Evolutionary conservation across 148 eudicot species (phyloP).

Genomic region (Nepenthes gracilis): DNA sequence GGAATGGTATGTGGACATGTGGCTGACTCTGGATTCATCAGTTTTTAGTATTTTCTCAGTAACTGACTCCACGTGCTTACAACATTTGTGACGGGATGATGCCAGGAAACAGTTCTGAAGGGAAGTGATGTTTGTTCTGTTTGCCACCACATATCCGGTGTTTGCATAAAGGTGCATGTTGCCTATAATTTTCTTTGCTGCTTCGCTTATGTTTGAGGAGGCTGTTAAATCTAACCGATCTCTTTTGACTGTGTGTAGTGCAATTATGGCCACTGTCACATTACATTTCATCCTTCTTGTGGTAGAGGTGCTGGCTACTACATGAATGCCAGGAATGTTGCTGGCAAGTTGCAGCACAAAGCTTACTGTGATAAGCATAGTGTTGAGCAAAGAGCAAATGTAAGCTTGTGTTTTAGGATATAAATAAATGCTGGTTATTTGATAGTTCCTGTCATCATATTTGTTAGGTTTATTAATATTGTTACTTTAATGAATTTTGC

Average conservation of each 20-base stretch:
- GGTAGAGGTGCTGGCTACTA: conserved; percentile 81
- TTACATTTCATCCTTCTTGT: conserved; percentile 82
- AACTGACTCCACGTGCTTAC: background rate
- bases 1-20: conserved; percentile 56
- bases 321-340: conserved; percentile 49
- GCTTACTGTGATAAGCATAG: conserved; percentile 94
- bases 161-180: conserved; percentile 68
- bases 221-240: conserved; percentile 7
- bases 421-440: background rate
- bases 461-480: background rate
- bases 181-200: background rate
- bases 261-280: conserved; percentile 81
- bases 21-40: background rate
- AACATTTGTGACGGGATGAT: conserved; percentile 2
- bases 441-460: background rate
- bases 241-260: conserved; percentile 40
- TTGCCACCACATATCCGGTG: conserved; percentile 69
- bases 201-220: background rate
- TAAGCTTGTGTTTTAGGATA: conserved; percentile 6
- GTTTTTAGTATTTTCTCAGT: background rate
- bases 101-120: conserved; percentile 52
- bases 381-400: conserved; percentile 83
- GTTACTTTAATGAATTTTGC: background rate
- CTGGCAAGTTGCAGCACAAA: conserved; percentile 78
- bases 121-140: conserved; percentile 61